Percentiles rank a stretch among this genome's conserved stretches.
phyloP scores from a whole-genome alignment of 2,329 filamentous ascomycete genomes.

The Rachicladosporium sp. region DNA sequence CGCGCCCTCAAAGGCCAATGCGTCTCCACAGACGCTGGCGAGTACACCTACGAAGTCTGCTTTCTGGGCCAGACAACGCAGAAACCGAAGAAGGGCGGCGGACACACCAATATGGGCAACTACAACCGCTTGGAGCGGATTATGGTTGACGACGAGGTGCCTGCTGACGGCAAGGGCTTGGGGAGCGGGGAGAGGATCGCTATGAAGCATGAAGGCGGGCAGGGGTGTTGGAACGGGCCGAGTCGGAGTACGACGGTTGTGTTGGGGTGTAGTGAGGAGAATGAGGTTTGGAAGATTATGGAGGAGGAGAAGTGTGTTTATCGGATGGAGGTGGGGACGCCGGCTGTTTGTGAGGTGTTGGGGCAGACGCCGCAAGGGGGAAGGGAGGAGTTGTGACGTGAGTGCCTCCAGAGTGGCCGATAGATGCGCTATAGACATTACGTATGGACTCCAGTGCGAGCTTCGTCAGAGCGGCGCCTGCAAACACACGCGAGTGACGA shows the following conservation, averaged over 20 bases:
- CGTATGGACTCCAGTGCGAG: too few relatives aligned
- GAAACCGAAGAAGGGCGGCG: conserved; percentile 84
- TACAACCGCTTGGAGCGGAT: conserved; percentile 61
- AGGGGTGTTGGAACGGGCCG: conserved; percentile 95
- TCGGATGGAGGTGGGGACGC: conserved; percentile 87
- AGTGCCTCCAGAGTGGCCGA: too few relatives aligned
- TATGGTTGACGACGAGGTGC: conserved; percentile 62
- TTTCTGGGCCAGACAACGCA: conserved; percentile 77
- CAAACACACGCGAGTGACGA: too few relatives aligned
- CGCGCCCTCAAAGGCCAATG: conserved; percentile 74
- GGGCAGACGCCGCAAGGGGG: conserved; percentile 6
- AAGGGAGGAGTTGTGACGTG: conserved; percentile 13
- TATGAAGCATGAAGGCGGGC: conserved; percentile 75
- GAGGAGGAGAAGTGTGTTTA: conserved; percentile 98
- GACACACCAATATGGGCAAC: conserved; percentile 74
- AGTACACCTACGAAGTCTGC: conserved; percentile 94
- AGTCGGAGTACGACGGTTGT: conserved; percentile 74
- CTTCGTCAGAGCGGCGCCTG: too few relatives aligned
- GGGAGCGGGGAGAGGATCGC: conserved; percentile 62
- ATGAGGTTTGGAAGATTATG: conserved; percentile 82
- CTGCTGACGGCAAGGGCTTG: conserved; percentile 67
- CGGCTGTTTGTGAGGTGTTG: conserved; percentile 60
- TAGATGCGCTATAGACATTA: too few relatives aligned
- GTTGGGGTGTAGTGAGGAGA: conserved; percentile 74
- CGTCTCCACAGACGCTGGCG: conserved; percentile 65